A percentile compares a stretch with the other conserved stretches of the same genome.
Conservation (phyloP, 805 yeast genomes). For the Yarrowia sp. region DNA sequence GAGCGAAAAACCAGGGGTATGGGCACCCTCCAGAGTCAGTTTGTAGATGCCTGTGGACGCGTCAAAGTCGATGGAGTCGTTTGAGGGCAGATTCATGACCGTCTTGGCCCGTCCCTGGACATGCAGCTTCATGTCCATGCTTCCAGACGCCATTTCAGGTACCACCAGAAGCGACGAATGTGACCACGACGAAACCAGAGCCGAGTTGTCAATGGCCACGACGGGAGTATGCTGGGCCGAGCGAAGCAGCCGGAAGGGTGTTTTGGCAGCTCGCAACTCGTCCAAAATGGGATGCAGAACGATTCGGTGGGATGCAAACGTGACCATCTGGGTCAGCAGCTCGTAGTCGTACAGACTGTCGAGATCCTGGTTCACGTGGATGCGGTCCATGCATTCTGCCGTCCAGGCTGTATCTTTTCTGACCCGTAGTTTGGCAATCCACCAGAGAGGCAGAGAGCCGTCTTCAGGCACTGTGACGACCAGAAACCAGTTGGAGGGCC, state of each 20-base stretch:
- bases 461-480: constrained; percentile 37
- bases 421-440: constrained; percentile 38
- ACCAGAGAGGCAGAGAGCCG: constrained; percentile 33
- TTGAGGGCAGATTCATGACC: constrained; percentile 13
- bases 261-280: constrained; percentile 31
- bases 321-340: constrained; percentile 32
- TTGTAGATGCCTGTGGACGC: constrained; percentile 3
- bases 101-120: constrained; percentile 8
- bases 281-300: constrained; percentile 35
- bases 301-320: constrained; percentile 33
- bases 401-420: constrained; percentile 32
- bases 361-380: constrained; percentile 29
- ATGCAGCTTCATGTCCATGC: constrained; percentile 17
- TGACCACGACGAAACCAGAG: constrained; percentile 1
- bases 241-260: neutral
- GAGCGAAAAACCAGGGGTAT: neutral
- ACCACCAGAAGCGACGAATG: neutral
- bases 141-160: neutral
- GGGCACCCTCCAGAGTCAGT: neutral
- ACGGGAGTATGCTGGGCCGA: constrained; percentile 1
- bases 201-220: constrained; percentile 8
- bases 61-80: constrained; percentile 13
- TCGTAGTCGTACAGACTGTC: constrained; percentile 34
- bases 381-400: constrained; percentile 31
- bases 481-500: constrained; percentile 44